phyloP scores from a whole-genome alignment of 2,329 filamentous ascomycete genomes.

The Talaromyces verruculosus region DNA sequence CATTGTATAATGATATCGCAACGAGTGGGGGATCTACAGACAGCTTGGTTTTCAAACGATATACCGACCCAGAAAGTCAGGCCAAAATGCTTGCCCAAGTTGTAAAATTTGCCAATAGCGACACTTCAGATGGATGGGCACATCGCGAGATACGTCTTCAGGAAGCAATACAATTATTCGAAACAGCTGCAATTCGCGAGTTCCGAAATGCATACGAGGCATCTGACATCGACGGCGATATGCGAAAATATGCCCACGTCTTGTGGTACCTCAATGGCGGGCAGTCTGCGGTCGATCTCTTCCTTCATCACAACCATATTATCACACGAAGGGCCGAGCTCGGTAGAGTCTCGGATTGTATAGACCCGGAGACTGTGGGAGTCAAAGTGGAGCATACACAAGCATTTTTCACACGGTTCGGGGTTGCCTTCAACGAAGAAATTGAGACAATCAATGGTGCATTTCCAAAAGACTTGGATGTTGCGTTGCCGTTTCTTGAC shows the following conservation, averaged over 20 bases:
- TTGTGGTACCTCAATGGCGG: slow-evolving; percentile 80
- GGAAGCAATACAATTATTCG: slow-evolving; percentile 77
- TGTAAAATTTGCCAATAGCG: slow-evolving; percentile 73
- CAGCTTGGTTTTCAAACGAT: slow-evolving; percentile 80
- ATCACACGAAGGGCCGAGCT: slow-evolving; percentile 71
- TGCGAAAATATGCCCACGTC: slow-evolving; percentile 87
- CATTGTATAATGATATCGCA: slow-evolving; percentile 83
- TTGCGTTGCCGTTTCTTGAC: slow-evolving; percentile 76
- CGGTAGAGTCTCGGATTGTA: slow-evolving; percentile 75
- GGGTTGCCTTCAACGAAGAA: slow-evolving; percentile 78
- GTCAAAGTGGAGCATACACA: slow-evolving; percentile 78
- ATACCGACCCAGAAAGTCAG: slow-evolving; percentile 84
- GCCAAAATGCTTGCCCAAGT: slow-evolving; percentile 85
- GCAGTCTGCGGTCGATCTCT: slow-evolving; percentile 73
- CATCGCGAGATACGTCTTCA: slow-evolving; percentile 70
- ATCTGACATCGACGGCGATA: slow-evolving; percentile 82
- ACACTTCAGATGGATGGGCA: slow-evolving; percentile 72
- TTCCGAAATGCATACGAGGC: slow-evolving; percentile 91
- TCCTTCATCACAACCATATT: slow-evolving; percentile 84
- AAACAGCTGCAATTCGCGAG: slow-evolving; percentile 84
- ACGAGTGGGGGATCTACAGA: slow-evolving; percentile 70
- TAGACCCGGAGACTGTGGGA: slow-evolving; percentile 66
- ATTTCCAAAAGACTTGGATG: slow-evolving; percentile 68
- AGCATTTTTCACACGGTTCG: slow-evolving; percentile 73
- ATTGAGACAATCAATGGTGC: slow-evolving; percentile 75